phyloP scores from a whole-genome alignment of 73 alveolate species.

The Tetrahymena borealis region DNA sequence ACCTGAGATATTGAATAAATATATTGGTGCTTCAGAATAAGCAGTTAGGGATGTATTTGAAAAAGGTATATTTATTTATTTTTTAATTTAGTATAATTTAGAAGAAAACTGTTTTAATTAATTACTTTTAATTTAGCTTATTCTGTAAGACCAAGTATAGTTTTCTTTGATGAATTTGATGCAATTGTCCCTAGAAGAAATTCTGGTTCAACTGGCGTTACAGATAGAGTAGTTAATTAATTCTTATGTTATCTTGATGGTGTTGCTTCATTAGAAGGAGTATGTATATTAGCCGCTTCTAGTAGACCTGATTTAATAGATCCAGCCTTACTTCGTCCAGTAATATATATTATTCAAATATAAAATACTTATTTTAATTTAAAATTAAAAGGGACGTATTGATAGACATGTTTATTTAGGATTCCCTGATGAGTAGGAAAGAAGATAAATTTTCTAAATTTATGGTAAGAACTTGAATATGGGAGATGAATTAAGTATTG shows the following conservation, averaged over 20 bases:
- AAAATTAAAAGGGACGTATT: conserved; percentile 57
- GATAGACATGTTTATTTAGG: conserved; percentile 72
- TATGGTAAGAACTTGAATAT: conserved; percentile 47
- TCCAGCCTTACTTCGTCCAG: conserved; percentile 81
- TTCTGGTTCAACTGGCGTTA: conserved; percentile 65
- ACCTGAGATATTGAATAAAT: conserved; percentile 79
- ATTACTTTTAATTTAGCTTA: conserved; percentile 37
- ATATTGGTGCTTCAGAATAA: conserved; percentile 82
- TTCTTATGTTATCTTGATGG: conserved; percentile 80
- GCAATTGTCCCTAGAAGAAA: conserved; percentile 79
- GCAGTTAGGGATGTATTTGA: conserved; percentile 78
- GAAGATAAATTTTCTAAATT: conserved; percentile 30
- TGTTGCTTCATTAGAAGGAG: conserved; percentile 62
- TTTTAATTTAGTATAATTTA: neutral
- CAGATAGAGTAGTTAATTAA: conserved; percentile 72
- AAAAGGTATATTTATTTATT: conserved; percentile 2
- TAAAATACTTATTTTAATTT: neutral
- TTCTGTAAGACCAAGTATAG: conserved; percentile 62
- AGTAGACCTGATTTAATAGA: conserved; percentile 86
- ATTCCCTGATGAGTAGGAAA: conserved; percentile 55
- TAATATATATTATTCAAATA: neutral
- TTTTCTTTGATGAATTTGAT: conserved; percentile 86
- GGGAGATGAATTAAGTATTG: conserved; percentile 25
- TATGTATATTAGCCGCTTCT: conserved; percentile 74
- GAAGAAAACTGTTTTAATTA: no score